Percentiles rank a stretch among this genome's conserved stretches.
Evolutionary conservation across 1,284 basidiomycete species (phyloP).

Genomic region (Ganoderma meredithae): DNA sequence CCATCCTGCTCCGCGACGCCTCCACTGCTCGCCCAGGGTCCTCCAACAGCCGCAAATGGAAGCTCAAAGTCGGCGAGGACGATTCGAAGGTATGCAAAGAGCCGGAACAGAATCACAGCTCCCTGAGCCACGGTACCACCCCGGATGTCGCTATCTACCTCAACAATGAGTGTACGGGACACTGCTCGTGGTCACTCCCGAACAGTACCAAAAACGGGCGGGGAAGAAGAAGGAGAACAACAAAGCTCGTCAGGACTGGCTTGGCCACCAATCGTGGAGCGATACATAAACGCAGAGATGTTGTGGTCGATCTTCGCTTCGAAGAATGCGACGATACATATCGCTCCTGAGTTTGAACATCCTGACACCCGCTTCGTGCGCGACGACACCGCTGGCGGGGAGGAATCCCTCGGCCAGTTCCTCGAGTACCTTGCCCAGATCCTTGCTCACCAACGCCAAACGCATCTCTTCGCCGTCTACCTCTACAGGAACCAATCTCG

Average conservation of each 20-base stretch:
- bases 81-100: neutral
- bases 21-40: neutral
- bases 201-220: neutral
- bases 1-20: neutral
- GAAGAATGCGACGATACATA: rapidly evolving
- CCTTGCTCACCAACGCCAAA: slow-evolving; percentile 31
- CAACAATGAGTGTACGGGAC: neutral
- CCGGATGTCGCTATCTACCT: neutral
- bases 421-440: slow-evolving; percentile 20
- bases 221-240: neutral
- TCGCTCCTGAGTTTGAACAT: neutral
- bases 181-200: neutral
- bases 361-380: no score
- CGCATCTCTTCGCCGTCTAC: slow-evolving; percentile 27
- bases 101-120: neutral
- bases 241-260: neutral
- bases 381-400: neutral
- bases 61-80: neutral
- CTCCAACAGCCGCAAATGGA: neutral
- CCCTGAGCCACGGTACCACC: neutral
- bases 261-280: neutral
- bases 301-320: rapidly evolving
- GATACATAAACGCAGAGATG: no score
- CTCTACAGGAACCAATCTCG: slow-evolving; percentile 20
- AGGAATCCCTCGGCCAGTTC: slow-evolving; percentile 20